Evolutionary conservation across 768 basidiomycete genomes (phyloP).

Genomic region (Hypsizygus marmoreus): DNA sequence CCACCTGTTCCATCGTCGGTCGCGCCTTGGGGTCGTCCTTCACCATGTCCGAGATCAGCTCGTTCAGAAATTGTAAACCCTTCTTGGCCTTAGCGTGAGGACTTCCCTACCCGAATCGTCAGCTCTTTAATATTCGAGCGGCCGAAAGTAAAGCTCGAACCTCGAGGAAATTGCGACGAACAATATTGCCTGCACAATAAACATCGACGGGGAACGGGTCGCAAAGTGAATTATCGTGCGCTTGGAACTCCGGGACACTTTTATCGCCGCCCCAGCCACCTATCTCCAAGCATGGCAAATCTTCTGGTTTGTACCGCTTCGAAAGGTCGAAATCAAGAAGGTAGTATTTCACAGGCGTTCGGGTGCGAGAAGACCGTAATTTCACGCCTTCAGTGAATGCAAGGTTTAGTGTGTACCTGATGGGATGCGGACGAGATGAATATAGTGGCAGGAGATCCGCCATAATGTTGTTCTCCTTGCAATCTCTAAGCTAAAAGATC

Average conservation of each 20-base stretch:
- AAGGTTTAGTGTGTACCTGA: background rate
- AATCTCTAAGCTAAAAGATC: conserved; percentile 10
- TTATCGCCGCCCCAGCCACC: conserved; percentile 41
- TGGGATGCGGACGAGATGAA: conserved; percentile 13
- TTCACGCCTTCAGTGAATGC: conserved; percentile 3
- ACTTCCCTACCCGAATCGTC: background rate
- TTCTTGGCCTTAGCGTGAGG: background rate
- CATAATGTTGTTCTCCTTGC: conserved; percentile 20
- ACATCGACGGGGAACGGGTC: conserved; percentile 38
- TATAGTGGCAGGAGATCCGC: conserved; percentile 10
- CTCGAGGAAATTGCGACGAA: conserved; percentile 21
- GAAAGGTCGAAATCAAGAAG: conserved; percentile 27
- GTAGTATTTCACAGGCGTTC: conserved; percentile 22
- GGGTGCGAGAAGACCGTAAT: conserved; percentile 12
- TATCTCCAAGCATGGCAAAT: conserved; percentile 21
- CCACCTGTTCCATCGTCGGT: conserved; percentile 33
- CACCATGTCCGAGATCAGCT: conserved; percentile 19
- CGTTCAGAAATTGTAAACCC: conserved; percentile 22
- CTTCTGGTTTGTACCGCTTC: conserved; percentile 18
- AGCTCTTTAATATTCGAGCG: background rate
- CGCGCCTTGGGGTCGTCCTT: conserved; percentile 29
- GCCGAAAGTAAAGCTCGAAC: no score
- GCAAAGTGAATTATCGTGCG: conserved; percentile 15
- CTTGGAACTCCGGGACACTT: conserved; percentile 35
- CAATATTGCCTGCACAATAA: conserved; percentile 37